Evolutionary conservation across 805 yeast genomes (phyloP), one percentile per base, ranked within the genome.

Genomic region (Sugiyamaella boreocaroliniensis): DNA sequence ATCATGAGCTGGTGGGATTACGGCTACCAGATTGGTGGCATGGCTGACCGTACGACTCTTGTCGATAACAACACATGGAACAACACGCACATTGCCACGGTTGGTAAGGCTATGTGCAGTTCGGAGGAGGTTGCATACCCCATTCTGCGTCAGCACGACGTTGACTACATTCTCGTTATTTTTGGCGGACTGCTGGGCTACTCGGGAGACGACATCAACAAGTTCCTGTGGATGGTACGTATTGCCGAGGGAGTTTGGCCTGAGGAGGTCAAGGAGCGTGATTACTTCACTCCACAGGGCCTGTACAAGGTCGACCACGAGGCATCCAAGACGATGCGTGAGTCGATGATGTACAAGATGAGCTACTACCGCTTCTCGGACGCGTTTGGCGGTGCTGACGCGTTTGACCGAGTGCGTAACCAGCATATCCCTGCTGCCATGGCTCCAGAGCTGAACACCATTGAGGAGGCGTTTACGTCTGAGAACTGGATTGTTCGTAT

Each of bases 1-100:
- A 86, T 93, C 56, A 89, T 95, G 85, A 85, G 97, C 10, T 93
- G 99, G 99, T 93, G 99, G 99, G 99, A 95, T 75, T 95, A 95
- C 67, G 99, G 99, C 51, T 93, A 93, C 71, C 99, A 93, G 75
- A 93, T 93, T 64, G 99, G 99, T 63, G 99, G 99, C 58, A 93
- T 93, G 98, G 99, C 99, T 45, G 99, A 93, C 72, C 82, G 99
- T 67, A 92, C 98, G 58, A 93, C 99, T 5, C 77, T 93, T 61
- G 99, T 95, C 41, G 99, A 93, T 71, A 93, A 93, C 79, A 93
- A 93, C 73, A 93, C 99, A 10, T 93, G 99, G 99, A 93, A 93
- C 70, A 93, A 93, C 75, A 93, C 99, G 2, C 99, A 93, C 69
- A 95, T 93, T 71, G 99, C 99, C 60, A 89, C 97, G 14, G 99